Percentiles rank a stretch among this genome's conserved stretches.
phyloP scores from a whole-genome alignment of 805 yeast genomes.

The Saturnispora zaruensis region DNA sequence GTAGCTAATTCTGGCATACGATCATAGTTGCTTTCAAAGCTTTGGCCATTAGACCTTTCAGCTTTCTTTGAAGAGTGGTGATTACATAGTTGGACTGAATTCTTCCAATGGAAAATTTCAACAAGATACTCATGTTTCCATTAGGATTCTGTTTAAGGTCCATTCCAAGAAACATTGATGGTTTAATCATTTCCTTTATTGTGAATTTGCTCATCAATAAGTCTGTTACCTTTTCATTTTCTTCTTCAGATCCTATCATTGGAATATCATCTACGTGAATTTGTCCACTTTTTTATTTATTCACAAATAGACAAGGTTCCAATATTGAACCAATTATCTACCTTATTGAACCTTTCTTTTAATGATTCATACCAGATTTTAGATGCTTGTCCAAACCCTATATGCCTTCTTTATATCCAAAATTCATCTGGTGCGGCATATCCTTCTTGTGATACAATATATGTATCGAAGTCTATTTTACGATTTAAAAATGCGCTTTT shows the following conservation, averaged over 20 bases:
- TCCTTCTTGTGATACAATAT: neutral
- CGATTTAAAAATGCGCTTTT: neutral
- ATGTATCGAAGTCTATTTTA: neutral
- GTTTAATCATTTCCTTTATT: neutral
- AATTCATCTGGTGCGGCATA: neutral
- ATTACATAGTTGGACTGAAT: neutral
- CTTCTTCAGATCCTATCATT: neutral
- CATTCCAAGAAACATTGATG: neutral
- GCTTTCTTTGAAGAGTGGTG: neutral
- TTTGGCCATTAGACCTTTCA: neutral
- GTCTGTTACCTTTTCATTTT: neutral
- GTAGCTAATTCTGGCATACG: neutral
- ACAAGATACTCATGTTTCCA: neutral
- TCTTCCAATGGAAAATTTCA: neutral
- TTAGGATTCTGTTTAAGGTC: neutral
- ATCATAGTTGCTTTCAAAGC: neutral
- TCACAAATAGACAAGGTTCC: neutral
- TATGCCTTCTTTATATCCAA: neutral
- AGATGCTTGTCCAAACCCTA: neutral
- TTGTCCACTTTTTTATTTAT: neutral
- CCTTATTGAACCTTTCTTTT: neutral
- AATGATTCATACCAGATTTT: neutral
- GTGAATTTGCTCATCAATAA: neutral
- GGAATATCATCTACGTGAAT: neutral
- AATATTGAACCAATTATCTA: neutral